Conservation (phyloP, 352 stramenopile genomes). For the Phytophthora sojae region DNA sequence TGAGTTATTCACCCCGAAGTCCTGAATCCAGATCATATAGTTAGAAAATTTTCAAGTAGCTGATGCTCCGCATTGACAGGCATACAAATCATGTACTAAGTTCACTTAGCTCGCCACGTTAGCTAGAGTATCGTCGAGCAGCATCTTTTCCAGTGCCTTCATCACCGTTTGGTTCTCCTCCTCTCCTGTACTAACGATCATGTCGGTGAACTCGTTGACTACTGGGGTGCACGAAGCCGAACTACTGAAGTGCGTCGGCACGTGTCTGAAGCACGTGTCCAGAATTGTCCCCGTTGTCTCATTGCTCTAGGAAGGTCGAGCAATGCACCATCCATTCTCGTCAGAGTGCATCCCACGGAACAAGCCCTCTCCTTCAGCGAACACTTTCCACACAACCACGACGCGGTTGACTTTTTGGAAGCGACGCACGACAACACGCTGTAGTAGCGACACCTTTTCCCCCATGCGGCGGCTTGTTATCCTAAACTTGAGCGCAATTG, state of each 20-base stretch:
- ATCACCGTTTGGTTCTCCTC: conserved; percentile 31
- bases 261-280: conserved; percentile 34
- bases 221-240: conserved; percentile 8
- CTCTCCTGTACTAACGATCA: conserved; percentile 31
- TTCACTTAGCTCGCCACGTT: conserved; percentile 2
- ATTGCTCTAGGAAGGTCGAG: conserved; percentile 11
- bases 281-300: conserved; percentile 26
- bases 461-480: conserved; percentile 25
- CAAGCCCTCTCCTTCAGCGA: conserved; percentile 50
- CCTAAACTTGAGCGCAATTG: conserved; percentile 38
- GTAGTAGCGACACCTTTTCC: conserved; percentile 26
- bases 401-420: conserved; percentile 58
- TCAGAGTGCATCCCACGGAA: conserved; percentile 41
- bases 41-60: background rate
- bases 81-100: background rate
- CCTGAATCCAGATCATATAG: too few relatives aligned
- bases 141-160: conserved; percentile 32
- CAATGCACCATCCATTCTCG: conserved; percentile 40
- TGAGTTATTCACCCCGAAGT: too few relatives aligned
- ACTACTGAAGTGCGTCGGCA: conserved; percentile 44
- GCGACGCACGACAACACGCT: conserved; percentile 45
- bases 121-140: conserved; percentile 27
- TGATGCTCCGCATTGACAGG: background rate
- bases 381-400: conserved; percentile 68
- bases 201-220: conserved; percentile 34